Evolutionary conservation across 352 stramenopile species (phyloP).

Genomic region (Pythium aristosporum): DNA sequence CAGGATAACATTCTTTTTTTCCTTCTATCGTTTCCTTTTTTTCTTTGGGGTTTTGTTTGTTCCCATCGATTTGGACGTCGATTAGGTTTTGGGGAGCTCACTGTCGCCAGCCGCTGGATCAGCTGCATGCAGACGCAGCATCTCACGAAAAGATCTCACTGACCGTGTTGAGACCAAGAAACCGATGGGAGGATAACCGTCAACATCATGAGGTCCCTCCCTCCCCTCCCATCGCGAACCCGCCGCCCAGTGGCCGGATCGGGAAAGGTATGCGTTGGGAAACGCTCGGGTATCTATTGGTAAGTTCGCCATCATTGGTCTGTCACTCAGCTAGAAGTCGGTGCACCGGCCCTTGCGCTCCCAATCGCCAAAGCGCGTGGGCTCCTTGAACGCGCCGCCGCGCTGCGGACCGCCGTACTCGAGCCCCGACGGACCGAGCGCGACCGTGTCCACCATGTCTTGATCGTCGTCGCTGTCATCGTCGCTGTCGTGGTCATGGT

Average conservation of each 20-base stretch:
- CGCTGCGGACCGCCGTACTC: conserved; percentile 95
- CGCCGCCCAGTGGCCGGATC: no score
- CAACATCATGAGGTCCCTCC: no score
- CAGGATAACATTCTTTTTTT: conserved; percentile 12
- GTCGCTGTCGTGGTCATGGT: conserved; percentile 21
- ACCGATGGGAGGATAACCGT: neutral
- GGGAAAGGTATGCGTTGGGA: no score
- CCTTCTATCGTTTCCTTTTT: conserved; percentile 5
- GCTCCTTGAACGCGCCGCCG: conserved; percentile 93
- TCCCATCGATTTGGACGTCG: neutral
- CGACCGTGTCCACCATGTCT: conserved; percentile 94
- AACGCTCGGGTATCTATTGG: no score
- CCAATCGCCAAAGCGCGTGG: conserved; percentile 97
- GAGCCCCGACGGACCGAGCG: conserved; percentile 77
- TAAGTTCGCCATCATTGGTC: neutral
- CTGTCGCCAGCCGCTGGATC: neutral
- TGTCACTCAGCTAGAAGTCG: conserved; percentile 93
- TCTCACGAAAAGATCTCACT: neutral
- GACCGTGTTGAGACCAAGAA: neutral
- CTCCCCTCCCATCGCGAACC: no score
- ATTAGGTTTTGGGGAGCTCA: conserved; percentile 14
- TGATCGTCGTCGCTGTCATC: conserved; percentile 78
- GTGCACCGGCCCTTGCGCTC: conserved; percentile 96
- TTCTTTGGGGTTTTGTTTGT: neutral
- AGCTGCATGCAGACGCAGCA: neutral